Evolutionary conservation across 805 yeast species (phyloP).

Genomic region (Pichia kluyveri): DNA sequence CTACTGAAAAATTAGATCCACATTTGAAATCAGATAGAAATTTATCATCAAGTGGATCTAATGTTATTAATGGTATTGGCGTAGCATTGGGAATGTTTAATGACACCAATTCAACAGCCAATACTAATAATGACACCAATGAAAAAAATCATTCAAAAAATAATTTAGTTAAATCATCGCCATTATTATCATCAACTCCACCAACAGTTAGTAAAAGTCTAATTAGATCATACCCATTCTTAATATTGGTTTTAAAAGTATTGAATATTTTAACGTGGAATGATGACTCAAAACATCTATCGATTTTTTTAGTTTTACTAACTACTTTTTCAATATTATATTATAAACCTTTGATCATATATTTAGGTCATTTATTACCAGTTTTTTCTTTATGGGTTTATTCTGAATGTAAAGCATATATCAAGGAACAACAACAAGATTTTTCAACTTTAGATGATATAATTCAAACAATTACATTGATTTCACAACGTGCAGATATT

Average conservation of each 20-base stretch:
- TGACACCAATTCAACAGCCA: neutral
- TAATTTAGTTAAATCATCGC: conserved; percentile 49
- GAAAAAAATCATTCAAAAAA: neutral
- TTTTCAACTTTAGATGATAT: conserved; percentile 85
- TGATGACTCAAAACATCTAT: conserved; percentile 63
- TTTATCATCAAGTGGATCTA: neutral
- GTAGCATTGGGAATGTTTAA: conserved; percentile 1
- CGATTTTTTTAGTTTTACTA: conserved; percentile 38
- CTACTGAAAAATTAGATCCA: neutral
- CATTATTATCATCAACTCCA: conserved; percentile 81
- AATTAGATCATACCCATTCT: conserved; percentile 76
- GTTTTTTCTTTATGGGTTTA: conserved; percentile 55
- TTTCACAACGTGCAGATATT: conserved; percentile 68
- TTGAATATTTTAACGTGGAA: conserved; percentile 86
- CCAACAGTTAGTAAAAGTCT: conserved; percentile 82
- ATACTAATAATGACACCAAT: neutral
- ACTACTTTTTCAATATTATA: conserved; percentile 59
- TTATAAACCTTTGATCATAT: conserved; percentile 68
- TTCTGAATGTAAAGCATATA: conserved; percentile 46
- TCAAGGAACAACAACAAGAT: conserved; percentile 47
- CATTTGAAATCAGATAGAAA: neutral
- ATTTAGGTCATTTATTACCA: conserved; percentile 70
- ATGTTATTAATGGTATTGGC: conserved; percentile 3
- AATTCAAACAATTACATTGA: conserved; percentile 63
- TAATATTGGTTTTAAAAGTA: conserved; percentile 59